A percentile compares a stretch with the other conserved stretches of the same genome.
These are phyloP conservation scores for Brassica hybrid DNA, from an alignment of 441 rosid species.

Conservation along the genomic window DNA sequence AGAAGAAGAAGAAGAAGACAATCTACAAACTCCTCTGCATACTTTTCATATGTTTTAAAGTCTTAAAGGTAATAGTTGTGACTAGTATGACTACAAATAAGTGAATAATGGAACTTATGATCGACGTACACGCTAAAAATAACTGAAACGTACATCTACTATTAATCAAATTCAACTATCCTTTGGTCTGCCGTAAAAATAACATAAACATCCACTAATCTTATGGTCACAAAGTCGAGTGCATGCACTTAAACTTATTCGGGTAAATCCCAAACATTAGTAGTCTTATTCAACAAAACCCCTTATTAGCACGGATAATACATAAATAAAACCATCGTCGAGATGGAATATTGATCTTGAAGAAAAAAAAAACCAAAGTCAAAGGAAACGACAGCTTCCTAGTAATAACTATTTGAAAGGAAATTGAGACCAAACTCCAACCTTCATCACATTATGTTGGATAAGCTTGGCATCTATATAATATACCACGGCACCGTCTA, in stretches of 20 bases:
- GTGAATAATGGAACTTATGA: background rate
- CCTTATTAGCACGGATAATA: background rate
- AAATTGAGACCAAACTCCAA: constrained; percentile 39
- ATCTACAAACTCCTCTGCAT: constrained; percentile 15
- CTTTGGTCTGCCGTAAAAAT: background rate
- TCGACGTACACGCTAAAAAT: constrained; percentile 3
- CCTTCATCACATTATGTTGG: constrained; percentile 5
- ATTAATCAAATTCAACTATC: constrained; percentile 7
- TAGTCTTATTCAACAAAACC: background rate
- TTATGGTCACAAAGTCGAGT: constrained; percentile 1
- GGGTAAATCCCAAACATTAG: constrained; percentile 11
- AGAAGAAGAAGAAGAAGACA: too few relatives aligned
- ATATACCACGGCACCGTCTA: constrained; percentile 38
- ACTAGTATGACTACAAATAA: background rate
- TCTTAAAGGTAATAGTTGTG: background rate
- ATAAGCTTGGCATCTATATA: too few relatives aligned
- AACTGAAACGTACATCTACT: background rate
- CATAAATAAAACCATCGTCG: too few relatives aligned
- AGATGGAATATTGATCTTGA: too few relatives aligned
- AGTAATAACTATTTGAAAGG: constrained; percentile 1
- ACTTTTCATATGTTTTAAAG: constrained; percentile 20
- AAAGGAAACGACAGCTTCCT: constrained; percentile 27
- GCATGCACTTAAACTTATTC: constrained; percentile 15
- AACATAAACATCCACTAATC: background rate
- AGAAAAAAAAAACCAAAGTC: constrained; percentile 28